Evolutionary conservation across 2,329 filamentous ascomycete species (phyloP).

Genomic region (Drechslerella stenobrocha): DNA sequence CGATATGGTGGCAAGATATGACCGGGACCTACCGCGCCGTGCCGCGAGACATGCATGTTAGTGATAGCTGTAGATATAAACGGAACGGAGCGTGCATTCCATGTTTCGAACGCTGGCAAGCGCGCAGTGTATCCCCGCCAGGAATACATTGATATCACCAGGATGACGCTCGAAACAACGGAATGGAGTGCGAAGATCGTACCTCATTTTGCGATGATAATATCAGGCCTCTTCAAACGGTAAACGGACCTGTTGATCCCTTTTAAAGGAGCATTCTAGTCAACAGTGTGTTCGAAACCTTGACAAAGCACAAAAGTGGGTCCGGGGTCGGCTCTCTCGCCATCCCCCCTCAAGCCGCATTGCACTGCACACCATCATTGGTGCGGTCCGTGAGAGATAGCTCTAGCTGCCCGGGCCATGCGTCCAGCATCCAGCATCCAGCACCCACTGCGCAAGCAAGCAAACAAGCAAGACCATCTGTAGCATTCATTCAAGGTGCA

Average conservation of each 20-base stretch:
- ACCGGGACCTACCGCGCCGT: conserved; percentile 18
- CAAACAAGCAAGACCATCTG: background rate
- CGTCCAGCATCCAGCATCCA: background rate
- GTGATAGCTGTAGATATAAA: background rate
- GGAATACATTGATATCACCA: too few relatives aligned
- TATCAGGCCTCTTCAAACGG: conserved; percentile 20
- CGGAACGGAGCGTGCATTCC: too few relatives aligned
- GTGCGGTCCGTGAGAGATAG: background rate
- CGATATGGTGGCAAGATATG: conserved; percentile 38
- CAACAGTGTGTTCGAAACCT: background rate
- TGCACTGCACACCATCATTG: background rate
- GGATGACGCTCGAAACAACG: conserved; percentile 5
- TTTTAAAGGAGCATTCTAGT: conserved; percentile 20
- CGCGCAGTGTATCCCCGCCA: too few relatives aligned
- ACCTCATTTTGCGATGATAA: conserved; percentile 43
- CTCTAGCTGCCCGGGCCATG: background rate
- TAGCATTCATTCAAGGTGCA: background rate
- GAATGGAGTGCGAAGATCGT: conserved; percentile 30
- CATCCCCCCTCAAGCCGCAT: background rate
- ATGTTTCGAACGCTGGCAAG: background rate
- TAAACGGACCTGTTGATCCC: conserved; percentile 34
- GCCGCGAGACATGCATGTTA: conserved; percentile 18
- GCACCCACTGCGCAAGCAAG: background rate
- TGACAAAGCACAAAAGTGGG: conserved; percentile 15
- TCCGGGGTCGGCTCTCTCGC: background rate